A percentile compares a stretch with the other conserved stretches of the same genome.
Conservation (phyloP, 2,329 filamentous ascomycete species). For the Aspergillus hiratsukae region DNA sequence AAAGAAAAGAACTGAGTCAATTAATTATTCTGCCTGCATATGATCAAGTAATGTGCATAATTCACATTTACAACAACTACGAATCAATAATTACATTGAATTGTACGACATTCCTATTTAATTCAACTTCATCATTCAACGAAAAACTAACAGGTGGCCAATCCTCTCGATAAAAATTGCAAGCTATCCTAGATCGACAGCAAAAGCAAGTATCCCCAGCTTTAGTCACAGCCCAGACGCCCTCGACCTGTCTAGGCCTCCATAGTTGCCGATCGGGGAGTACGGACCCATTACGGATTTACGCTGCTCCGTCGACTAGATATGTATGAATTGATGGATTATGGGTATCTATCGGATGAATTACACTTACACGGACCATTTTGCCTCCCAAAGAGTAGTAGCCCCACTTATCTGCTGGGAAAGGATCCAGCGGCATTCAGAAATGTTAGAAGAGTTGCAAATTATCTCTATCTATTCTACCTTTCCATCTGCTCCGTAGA, state of each 20-base stretch:
- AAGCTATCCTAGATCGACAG: background rate
- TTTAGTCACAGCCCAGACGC: slow-evolving; percentile 1
- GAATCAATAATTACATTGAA: background rate
- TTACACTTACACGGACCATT: slow-evolving; percentile 14
- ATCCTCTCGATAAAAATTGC: background rate
- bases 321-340: too few relatives aligned
- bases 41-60: background rate
- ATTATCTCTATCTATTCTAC: too few relatives aligned
- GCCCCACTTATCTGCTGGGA: background rate
- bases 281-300: background rate
- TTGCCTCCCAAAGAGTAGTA: background rate
- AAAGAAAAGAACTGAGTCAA: background rate
- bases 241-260: slow-evolving; percentile 18
- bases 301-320: background rate
- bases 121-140: background rate
- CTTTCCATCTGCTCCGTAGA: too few relatives aligned
- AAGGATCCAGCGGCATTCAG: background rate
- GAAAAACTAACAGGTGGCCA: background rate
- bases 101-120: background rate
- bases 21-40: background rate
- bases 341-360: too few relatives aligned
- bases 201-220: background rate
- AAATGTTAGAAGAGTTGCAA: background rate
- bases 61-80: background rate
- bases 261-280: slow-evolving; percentile 19